A percentile compares a stretch with the other conserved stretches of the same genome.
phyloP scores from a whole-genome alignment of 306 rosid species.

The Vigna radiata region DNA sequence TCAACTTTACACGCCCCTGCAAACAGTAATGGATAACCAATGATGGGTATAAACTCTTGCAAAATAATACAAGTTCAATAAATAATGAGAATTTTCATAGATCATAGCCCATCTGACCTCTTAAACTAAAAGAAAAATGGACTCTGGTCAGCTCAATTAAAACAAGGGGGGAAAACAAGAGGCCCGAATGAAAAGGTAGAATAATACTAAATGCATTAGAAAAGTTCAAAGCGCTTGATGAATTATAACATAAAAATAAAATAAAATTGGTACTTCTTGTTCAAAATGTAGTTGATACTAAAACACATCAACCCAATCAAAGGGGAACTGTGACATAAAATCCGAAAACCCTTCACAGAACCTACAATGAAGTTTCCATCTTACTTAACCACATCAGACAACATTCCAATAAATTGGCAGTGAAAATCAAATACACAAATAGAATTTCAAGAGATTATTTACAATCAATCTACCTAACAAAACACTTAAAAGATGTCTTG shows the following conservation, averaged over 20 bases:
- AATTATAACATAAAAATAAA: background rate
- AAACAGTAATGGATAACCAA: slow-evolving; percentile 29
- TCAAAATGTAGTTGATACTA: slow-evolving; percentile 1
- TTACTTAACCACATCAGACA: slow-evolving; percentile 6
- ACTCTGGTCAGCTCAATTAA: slow-evolving; percentile 25
- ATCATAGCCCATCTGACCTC: slow-evolving; percentile 19
- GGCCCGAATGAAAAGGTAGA: background rate
- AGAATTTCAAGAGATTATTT: slow-evolving; percentile 10
- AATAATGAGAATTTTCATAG: slow-evolving; percentile 31
- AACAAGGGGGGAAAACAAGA: slow-evolving; percentile 26
- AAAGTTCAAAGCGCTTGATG: background rate
- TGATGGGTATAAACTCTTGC: slow-evolving; percentile 14
- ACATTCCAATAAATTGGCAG: slow-evolving; percentile 16
- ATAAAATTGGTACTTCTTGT: background rate
- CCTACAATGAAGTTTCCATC: background rate
- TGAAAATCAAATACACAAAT: slow-evolving; percentile 9
- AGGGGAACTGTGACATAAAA: background rate
- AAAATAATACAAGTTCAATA: background rate
- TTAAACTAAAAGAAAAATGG: background rate
- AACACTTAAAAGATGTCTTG: slow-evolving; percentile 4
- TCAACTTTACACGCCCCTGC: slow-evolving; percentile 89
- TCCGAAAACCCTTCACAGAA: slow-evolving; percentile 17
- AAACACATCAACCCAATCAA: slow-evolving; percentile 21
- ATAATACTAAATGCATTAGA: background rate
- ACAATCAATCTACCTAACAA: slow-evolving; percentile 4